Evolutionary conservation across 1,139 yeast species (phyloP).

Genomic region (Kodamaea suecica): DNA sequence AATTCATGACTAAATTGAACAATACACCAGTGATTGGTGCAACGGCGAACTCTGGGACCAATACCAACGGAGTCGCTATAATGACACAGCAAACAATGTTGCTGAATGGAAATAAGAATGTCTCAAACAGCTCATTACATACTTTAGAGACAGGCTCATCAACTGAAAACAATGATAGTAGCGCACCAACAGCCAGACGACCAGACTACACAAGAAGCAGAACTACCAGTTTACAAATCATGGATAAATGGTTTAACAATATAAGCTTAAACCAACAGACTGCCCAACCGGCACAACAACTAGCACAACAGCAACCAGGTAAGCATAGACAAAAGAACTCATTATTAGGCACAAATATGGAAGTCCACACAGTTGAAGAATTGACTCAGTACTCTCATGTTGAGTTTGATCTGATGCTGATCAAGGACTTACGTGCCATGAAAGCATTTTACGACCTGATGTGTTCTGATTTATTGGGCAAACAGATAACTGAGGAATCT

Average conservation of each 20-base stretch:
- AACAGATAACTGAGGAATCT: not conserved
- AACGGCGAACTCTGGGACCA: no score
- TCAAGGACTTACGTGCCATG: constrained; percentile 33
- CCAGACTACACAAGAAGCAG: constrained; percentile 32
- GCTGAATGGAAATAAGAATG: constrained; percentile 11
- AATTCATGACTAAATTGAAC: constrained; percentile 43
- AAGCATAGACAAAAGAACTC: constrained; percentile 6
- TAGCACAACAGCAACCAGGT: constrained; percentile 1
- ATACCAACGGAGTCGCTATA: no score
- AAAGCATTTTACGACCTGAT: constrained; percentile 39
- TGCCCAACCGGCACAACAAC: no score
- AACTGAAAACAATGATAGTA: constrained; percentile 12
- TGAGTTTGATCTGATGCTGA: constrained; percentile 37
- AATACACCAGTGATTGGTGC: constrained; percentile 10
- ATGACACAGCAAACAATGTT: not conserved
- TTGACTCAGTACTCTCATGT: constrained; percentile 31
- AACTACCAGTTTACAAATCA: constrained; percentile 40
- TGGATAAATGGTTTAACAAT: constrained; percentile 47
- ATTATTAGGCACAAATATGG: constrained; percentile 9
- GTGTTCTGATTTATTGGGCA: constrained; percentile 19
- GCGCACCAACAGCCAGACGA: constrained; percentile 14
- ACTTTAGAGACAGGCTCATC: constrained; percentile 28
- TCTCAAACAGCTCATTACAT: constrained; percentile 31
- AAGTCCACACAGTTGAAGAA: constrained; percentile 17
- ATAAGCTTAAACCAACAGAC: constrained; percentile 13